Evolutionary conservation across 208 protist species (phyloP), one percentile per base, ranked within the genome.

Genomic region (Wallacemonas sp.): DNA sequence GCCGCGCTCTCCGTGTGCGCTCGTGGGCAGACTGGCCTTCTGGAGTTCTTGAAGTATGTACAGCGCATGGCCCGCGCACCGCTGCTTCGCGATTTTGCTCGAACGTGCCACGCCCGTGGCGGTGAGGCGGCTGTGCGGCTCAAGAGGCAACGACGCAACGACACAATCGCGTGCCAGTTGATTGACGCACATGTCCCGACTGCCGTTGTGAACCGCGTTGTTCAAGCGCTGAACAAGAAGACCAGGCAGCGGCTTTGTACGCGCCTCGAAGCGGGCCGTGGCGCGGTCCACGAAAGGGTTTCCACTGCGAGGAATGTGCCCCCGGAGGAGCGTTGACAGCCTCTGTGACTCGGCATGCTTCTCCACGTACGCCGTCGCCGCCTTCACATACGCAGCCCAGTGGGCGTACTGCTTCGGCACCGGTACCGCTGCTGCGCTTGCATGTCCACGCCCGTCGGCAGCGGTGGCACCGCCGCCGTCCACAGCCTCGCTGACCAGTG

Each of bases 61-160:
- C 27, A 93, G 44, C 27, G 87, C 87, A 65, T 93, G 83, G 37
- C 68, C 76, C 5, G 88, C 88, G 27, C 78, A 89, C 42, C 72
- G 72, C n/a, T 70, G 73, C 62, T 82, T 78, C 5, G 89, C 85
- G 36, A 67, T 61, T 27, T 87, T 90, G 34, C 41, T 38, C 26
- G 32, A 83, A 5, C 42, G 45, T 3, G 60, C 78, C 30, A 90
- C 80, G 3, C 85, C 89, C 0, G 64, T 85, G 1, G 88, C 88
- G 9, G 57, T 62, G 9, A 90, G 46, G 13, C 69, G 53, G 1
- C 55, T 63, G 27, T 38, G 15, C 17, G 61, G 34, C 50, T 94
- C 84, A 10, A 91, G 66, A 1, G 68, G 17, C 3, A 89, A 68
- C 9, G 78, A 89, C 6, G 78, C 73, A 10, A 85, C 83, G 54